Conservation (phyloP, 2,329 filamentous ascomycete genomes). For the Hortaea werneckii region DNA sequence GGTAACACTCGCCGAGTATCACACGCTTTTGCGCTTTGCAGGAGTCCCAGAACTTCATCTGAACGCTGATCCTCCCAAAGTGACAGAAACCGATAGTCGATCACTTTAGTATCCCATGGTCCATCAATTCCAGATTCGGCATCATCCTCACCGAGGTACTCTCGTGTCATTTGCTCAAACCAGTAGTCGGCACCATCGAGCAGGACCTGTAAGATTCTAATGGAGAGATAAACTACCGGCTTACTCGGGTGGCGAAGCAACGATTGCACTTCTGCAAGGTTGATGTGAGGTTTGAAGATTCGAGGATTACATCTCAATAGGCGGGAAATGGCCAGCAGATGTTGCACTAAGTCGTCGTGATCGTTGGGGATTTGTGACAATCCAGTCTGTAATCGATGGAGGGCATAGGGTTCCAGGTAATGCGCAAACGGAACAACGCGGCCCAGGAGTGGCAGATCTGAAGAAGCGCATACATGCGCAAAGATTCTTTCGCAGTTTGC, state of each 20-base stretch:
- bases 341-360: constrained; percentile 13
- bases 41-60: constrained; percentile 16
- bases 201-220: constrained; percentile 70
- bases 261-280: constrained; percentile 56
- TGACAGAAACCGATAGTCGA: constrained; percentile 69
- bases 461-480: constrained; percentile 65
- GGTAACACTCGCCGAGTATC: constrained; percentile 7
- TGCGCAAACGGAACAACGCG: constrained; percentile 73
- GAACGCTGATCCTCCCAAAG: constrained; percentile 54
- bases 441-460: constrained; percentile 57
- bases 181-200: constrained; percentile 72
- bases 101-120: constrained; percentile 61
- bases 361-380: constrained; percentile 10
- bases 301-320: constrained; percentile 66
- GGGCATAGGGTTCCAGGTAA: constrained; percentile 48
- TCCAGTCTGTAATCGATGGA: constrained; percentile 11
- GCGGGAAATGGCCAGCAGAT: constrained; percentile 63
- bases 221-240: constrained; percentile 66
- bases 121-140: constrained; percentile 51
- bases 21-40: not conserved
- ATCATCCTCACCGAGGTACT: constrained; percentile 47
- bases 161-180: constrained; percentile 58
- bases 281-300: constrained; percentile 55
- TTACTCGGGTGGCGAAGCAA: constrained; percentile 52
- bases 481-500: constrained; percentile 64